Evolutionary conservation across 2,329 filamentous ascomycete genomes (phyloP), one percentile per base, ranked within the genome.

Genomic region (Orbilia javanica): DNA sequence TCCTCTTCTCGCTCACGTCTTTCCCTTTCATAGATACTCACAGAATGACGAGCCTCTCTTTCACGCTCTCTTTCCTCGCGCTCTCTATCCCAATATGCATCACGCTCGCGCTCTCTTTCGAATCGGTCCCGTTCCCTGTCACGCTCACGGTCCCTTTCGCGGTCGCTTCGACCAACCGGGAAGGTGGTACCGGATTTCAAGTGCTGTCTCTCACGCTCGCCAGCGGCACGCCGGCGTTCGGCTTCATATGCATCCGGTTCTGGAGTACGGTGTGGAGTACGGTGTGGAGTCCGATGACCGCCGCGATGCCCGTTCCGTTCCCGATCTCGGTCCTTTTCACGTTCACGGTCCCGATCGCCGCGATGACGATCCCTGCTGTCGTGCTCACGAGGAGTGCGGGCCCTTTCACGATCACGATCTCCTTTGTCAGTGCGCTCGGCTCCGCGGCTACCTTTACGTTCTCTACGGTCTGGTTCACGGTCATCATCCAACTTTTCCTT

Each of bases 221-320:
- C 94, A 83, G 96, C 94, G 50, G 95, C 95, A 84, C 95, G 96
- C 82, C 94, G 92, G 80, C 96, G 90, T 83, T 99, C 96, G 77
- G 94, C 96, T 85, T 98, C 96, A 84, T 99, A 99, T 20, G 93
- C 90, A 85, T 99, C 94, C 74, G 90, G 89, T 84, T 98, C 96
- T n/a, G 94, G 94, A 81, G 92, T 94, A 82, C 94, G 93, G 83
- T 93, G 60, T n/a, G 94, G 94, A 81, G 92, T 94, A 82, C 94
- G 93, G 83, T 93, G 60, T n/a, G 94, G 94, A 81, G 92, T 94
- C 81, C 94, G 93, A 83, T 93, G 60, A 20, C 75, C 55, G 5
- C 46, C 75, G 3, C 75, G 69, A 18, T 79, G 75, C 27, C 68
- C 75, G 46, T 79, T 79, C 18, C 75, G 63, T 31, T 82, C 81